Evolutionary conservation across 177 flowering plant genomes (phyloP).

Genomic region (Tripterygium wilfordii): DNA sequence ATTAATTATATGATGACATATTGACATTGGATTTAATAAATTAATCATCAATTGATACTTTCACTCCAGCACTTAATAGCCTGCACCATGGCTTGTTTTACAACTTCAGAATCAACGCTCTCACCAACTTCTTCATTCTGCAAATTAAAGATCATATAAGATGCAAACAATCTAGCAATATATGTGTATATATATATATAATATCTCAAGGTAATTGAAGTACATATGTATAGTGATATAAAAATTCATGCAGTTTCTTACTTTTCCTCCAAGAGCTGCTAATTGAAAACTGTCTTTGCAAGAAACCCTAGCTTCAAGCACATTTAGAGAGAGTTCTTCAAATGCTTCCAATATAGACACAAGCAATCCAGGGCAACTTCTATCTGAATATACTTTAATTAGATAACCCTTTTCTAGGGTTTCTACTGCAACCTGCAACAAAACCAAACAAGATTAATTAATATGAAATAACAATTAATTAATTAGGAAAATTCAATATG

Average conservation of each 20-base stretch:
- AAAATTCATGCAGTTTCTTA: too few species aligned
- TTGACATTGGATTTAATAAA: too few species aligned
- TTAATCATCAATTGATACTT: too few species aligned
- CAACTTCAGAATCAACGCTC: constrained; percentile 53
- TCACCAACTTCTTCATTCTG: constrained; percentile 58
- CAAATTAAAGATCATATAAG: too few species aligned
- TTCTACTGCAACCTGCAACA: constrained; percentile 49
- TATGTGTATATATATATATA: too few species aligned
- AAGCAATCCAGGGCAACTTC: constrained; percentile 49
- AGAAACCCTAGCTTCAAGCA: constrained; percentile 66
- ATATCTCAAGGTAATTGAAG: too few species aligned
- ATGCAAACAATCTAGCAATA: background rate
- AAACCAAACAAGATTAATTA: too few species aligned
- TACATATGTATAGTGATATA: too few species aligned
- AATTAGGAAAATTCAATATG: background rate
- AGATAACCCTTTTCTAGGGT: constrained; percentile 52
- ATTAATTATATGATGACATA: too few species aligned
- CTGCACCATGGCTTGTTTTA: constrained; percentile 60
- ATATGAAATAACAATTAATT: background rate
- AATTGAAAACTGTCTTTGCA: constrained; percentile 43
- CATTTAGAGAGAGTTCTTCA: constrained; percentile 48
- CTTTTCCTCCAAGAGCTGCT: constrained; percentile 48
- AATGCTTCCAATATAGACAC: constrained; percentile 48
- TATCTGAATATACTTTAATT: constrained; percentile 35
- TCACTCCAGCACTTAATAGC: constrained; percentile 66